Conservation (phyloP, 2,329 filamentous ascomycete genomes). For the Zalaria obscura region DNA sequence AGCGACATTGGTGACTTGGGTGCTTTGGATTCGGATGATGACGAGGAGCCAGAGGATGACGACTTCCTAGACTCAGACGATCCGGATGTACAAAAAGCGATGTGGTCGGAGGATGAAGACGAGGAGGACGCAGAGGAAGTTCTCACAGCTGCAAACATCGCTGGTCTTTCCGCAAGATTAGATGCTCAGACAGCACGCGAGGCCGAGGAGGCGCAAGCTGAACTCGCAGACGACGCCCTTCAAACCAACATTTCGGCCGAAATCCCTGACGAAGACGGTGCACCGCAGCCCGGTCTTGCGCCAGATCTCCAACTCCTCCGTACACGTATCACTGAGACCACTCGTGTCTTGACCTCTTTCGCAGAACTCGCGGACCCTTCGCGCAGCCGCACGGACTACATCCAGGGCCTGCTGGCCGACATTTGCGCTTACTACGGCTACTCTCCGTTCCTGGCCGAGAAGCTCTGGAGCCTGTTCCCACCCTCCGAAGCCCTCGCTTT, state of each 20-base stretch:
- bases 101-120: constrained; percentile 93
- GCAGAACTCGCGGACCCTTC: constrained; percentile 65
- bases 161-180: constrained; percentile 72
- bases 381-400: constrained; percentile 78
- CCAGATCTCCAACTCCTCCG: constrained; percentile 84
- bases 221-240: constrained; percentile 70
- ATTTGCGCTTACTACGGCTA: constrained; percentile 97
- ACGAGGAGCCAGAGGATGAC: constrained; percentile 25
- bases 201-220: constrained; percentile 68
- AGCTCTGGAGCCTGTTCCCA: constrained; percentile 84
- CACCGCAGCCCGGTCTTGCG: constrained; percentile 50
- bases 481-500: constrained; percentile 93
- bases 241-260: constrained; percentile 81
- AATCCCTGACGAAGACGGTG: constrained; percentile 43
- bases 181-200: constrained; percentile 66
- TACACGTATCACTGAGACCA: constrained; percentile 80
- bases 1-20: constrained; percentile 25
- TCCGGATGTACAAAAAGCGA: constrained; percentile 40
- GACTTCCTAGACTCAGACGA: constrained; percentile 54
- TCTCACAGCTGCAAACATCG: constrained; percentile 91
- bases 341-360: constrained; percentile 84
- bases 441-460: constrained; percentile 85
- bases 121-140: constrained; percentile 79
- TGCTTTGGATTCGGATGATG: constrained; percentile 23
- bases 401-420: constrained; percentile 72